Conservation (phyloP, 345 rosid species). For the Eucalyptus viminalis region DNA sequence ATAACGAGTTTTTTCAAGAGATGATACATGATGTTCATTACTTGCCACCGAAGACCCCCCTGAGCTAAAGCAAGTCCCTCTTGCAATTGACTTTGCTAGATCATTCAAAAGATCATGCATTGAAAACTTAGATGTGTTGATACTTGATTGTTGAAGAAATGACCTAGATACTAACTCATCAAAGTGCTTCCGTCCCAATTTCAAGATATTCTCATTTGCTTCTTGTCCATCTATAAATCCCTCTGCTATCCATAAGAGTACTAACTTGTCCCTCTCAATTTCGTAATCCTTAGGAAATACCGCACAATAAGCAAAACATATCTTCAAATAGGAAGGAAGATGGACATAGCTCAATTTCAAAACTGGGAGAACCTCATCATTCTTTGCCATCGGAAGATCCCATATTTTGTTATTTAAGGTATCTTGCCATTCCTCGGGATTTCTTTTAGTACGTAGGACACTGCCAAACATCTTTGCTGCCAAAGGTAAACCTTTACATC, state of each 20-base stretch:
- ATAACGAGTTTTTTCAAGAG: neutral
- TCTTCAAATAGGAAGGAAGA: neutral
- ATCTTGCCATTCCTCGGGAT: accelerated
- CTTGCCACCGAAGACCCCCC: neutral
- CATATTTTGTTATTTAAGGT: neutral
- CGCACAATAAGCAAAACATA: neutral
- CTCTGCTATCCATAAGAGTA: neutral
- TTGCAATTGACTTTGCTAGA: neutral
- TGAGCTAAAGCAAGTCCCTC: neutral
- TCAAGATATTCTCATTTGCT: neutral
- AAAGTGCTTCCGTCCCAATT: neutral
- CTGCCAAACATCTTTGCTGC: accelerated
- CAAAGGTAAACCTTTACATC: too few relatives aligned
- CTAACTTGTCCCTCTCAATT: neutral
- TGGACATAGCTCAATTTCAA: neutral
- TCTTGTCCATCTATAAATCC: neutral
- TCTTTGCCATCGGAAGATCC: accelerated
- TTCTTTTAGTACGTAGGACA: neutral
- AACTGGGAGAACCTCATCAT: neutral
- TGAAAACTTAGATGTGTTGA: too few relatives aligned
- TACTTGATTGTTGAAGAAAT: too few relatives aligned
- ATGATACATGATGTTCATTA: too few relatives aligned
- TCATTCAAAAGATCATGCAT: neutral
- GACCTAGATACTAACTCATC: neutral
- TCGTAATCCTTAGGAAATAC: neutral